Conservation (phyloP, 768 basidiomycete genomes). For the Kwoniella shandongensis region DNA sequence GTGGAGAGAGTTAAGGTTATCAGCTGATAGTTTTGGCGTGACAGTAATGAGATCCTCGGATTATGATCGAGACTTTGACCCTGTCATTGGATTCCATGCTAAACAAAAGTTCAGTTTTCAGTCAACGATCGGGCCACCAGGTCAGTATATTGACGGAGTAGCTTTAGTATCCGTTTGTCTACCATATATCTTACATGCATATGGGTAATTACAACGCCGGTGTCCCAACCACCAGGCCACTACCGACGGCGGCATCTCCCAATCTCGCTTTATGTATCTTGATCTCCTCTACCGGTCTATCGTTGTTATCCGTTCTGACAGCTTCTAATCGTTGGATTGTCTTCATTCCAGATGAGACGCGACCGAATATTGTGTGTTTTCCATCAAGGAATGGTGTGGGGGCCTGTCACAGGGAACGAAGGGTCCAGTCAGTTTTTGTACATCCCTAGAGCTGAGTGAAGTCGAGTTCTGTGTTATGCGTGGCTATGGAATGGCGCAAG, state of each 20-base stretch:
- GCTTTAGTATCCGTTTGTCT: too few species aligned
- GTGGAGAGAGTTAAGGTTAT: background rate
- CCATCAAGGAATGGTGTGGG: slow-evolving; percentile 55
- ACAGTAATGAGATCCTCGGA: slow-evolving; percentile 26
- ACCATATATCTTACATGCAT: background rate
- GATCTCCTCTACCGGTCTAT: slow-evolving; percentile 76
- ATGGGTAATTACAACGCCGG: slow-evolving; percentile 8
- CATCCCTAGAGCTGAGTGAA: background rate
- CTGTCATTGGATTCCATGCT: too few species aligned
- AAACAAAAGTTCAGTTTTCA: too few species aligned
- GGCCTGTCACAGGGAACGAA: slow-evolving; percentile 28
- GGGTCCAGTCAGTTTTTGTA: background rate
- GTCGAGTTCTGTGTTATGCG: too few species aligned
- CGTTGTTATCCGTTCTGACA: slow-evolving; percentile 83
- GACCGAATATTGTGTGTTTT: slow-evolving; percentile 63
- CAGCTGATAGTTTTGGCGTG: background rate
- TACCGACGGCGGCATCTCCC: slow-evolving; percentile 31
- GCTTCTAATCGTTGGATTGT: slow-evolving; percentile 89
- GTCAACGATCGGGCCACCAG: too few species aligned
- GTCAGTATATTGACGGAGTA: too few species aligned
- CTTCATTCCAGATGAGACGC: slow-evolving; percentile 85
- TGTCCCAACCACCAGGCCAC: slow-evolving; percentile 12
- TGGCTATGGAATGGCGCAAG: too few species aligned
- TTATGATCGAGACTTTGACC: too few species aligned
- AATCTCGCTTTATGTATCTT: slow-evolving; percentile 78